A percentile compares a stretch with the other conserved stretches of the same genome.
Conservation (phyloP, 2,329 filamentous ascomycete species). For the Thelonectria olida region DNA sequence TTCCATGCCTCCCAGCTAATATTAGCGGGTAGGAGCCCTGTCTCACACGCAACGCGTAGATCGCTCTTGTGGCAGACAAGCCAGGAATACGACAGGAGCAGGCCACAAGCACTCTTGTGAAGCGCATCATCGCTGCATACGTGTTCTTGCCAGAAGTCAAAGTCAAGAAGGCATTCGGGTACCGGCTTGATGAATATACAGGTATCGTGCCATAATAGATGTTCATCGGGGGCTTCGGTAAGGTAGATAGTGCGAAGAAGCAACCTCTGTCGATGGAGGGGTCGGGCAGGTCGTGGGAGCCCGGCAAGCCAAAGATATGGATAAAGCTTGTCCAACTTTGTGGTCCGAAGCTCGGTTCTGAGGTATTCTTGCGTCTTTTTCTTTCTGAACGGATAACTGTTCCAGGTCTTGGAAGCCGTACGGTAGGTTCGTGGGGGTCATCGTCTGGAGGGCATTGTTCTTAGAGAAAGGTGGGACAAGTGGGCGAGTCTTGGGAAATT, state of each 20-base stretch:
- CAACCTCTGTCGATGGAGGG: constrained; percentile 18
- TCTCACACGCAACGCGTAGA: constrained; percentile 1
- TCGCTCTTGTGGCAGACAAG: constrained; percentile 11
- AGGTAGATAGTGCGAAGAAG: constrained; percentile 15
- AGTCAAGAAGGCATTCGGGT: constrained; percentile 14
- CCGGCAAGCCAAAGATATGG: constrained; percentile 19
- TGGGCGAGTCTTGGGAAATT: not conserved
- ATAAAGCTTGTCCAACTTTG: constrained; percentile 4
- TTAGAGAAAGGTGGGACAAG: not conserved
- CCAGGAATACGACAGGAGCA: constrained; percentile 16
- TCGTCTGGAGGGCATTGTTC: not conserved
- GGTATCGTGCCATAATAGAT: constrained; percentile 19
- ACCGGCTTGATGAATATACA: constrained; percentile 19
- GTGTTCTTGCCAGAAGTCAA: constrained; percentile 9
- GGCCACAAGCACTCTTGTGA: constrained; percentile 3
- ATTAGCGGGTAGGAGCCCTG: not conserved
- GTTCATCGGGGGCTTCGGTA: constrained; percentile 17
- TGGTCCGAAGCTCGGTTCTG: not conserved
- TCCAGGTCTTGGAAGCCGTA: not conserved
- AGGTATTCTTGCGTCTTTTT: not conserved
- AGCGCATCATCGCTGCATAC: not conserved
- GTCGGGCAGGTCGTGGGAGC: constrained; percentile 14
- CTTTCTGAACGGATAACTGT: not conserved
- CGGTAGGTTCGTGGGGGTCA: not conserved
- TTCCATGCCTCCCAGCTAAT: constrained; percentile 14